Evolutionary conservation across 1,284 basidiomycete genomes (phyloP).

Genomic region (Puccinia novopanici): DNA sequence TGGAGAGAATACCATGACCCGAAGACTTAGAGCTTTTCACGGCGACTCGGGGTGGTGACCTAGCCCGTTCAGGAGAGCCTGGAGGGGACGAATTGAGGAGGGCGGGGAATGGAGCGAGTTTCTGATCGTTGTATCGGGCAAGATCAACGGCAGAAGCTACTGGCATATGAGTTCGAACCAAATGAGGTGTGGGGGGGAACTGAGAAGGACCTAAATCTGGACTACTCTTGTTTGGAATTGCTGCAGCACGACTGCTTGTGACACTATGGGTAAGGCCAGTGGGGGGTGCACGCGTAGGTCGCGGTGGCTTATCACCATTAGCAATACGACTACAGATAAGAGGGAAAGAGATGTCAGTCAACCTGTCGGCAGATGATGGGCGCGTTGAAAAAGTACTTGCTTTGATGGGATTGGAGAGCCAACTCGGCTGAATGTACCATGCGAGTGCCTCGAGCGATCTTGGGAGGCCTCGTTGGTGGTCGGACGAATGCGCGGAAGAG

Average conservation of each 20-base stretch:
- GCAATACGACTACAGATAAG: background rate
- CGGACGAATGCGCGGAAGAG: background rate
- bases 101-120: constrained; percentile 82
- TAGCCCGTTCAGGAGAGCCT: constrained; percentile 26
- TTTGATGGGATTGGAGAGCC: constrained; percentile 7
- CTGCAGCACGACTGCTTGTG: background rate
- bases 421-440: constrained; percentile 10
- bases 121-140: constrained; percentile 71
- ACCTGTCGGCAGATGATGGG: background rate
- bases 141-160: constrained; percentile 67
- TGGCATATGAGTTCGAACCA: constrained; percentile 66
- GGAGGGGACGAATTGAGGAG: constrained; percentile 23
- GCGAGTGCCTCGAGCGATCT: constrained; percentile 1
- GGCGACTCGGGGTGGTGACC: background rate
- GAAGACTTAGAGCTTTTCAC: constrained; percentile 24
- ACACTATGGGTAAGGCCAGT: constrained; percentile 28
- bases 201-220: constrained; percentile 62
- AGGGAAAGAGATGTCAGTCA: background rate
- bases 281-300: constrained; percentile 20
- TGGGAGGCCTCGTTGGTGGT: background rate
- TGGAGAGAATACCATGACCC: constrained; percentile 34
- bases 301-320: constrained; percentile 17
- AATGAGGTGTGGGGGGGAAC: constrained; percentile 65
- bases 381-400: background rate
- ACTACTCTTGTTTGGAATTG: constrained; percentile 5